Evolutionary conservation across 805 yeast species (phyloP).

Genomic region (Lipomyces japonicus): DNA sequence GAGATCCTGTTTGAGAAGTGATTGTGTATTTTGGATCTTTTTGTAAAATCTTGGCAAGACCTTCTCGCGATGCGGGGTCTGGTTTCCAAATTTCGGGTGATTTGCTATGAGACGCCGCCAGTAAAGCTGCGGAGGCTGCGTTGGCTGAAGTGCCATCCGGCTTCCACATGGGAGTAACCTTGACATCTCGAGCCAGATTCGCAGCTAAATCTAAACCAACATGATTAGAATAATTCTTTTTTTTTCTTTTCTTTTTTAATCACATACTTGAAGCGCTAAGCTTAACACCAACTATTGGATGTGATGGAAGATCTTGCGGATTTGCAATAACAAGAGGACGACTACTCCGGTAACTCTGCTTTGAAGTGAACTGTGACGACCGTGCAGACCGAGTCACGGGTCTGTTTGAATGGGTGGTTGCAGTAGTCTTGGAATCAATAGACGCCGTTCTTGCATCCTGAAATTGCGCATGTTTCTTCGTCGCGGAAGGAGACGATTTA

Average conservation of each 20-base stretch:
- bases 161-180: conserved; percentile 16
- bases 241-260: too few relatives aligned
- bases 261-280: conserved; percentile 9
- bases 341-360: background rate
- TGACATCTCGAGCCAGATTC: conserved; percentile 7
- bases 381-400: conserved; percentile 3
- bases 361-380: conserved; percentile 1
- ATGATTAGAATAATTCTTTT: too few relatives aligned
- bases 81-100: conserved; percentile 39
- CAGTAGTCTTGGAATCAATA: conserved; percentile 1
- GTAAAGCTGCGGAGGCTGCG: conserved; percentile 39
- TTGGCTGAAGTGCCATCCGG: conserved; percentile 21
- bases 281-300: conserved; percentile 21
- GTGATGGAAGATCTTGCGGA: conserved; percentile 19
- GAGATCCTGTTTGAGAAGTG: conserved; percentile 17
- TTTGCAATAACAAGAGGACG: conserved; percentile 15
- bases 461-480: background rate
- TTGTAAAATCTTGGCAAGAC: conserved; percentile 51
- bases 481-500: conserved; percentile 1
- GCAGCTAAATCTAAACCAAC: conserved; percentile 15
- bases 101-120: conserved; percentile 33
- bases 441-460: conserved; percentile 3
- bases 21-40: conserved; percentile 44
- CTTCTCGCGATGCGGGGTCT: conserved; percentile 53
- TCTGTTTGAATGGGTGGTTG: background rate